Evolutionary conservation across 345 rosid genomes (phyloP).

Genomic region (Hibiscus syriacus): DNA sequence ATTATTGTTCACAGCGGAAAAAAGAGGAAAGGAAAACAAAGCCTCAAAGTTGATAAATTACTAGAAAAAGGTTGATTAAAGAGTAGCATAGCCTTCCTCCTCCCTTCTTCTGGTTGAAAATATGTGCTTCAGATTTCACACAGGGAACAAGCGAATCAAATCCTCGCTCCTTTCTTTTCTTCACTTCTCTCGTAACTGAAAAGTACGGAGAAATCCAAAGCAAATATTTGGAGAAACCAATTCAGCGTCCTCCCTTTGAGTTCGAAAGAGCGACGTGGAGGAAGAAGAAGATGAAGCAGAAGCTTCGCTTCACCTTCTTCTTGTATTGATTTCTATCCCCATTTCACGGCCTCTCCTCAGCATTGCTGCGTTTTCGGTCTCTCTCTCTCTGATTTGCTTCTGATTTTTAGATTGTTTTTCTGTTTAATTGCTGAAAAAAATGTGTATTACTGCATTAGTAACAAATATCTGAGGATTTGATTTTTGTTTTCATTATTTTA

Average conservation of each 20-base stretch:
- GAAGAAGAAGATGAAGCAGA: constrained; percentile 66
- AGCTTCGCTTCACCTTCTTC: constrained; percentile 61
- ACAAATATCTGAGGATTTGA: background rate
- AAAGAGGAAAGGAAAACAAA: too few species aligned
- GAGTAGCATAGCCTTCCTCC: background rate
- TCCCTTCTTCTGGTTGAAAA: background rate
- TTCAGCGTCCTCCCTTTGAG: background rate
- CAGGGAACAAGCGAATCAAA: background rate
- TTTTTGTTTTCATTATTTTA: background rate
- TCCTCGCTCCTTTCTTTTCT: background rate
- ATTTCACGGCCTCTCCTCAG: constrained; percentile 78
- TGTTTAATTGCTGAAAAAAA: constrained; percentile 2
- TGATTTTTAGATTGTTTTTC: background rate
- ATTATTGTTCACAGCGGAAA: too few species aligned
- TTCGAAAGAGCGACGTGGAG: constrained; percentile 12
- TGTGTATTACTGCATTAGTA: background rate
- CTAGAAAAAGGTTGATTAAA: background rate
- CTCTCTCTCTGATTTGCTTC: background rate
- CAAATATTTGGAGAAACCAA: background rate
- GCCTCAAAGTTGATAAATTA: background rate
- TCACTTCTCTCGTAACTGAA: background rate
- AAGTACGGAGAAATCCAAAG: background rate
- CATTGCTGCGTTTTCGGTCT: constrained; percentile 94
- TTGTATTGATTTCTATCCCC: constrained; percentile 25
- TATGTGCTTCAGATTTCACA: background rate